phyloP scores from a whole-genome alignment of 2,329 filamentous ascomycete genomes.

The Alternaria triticimaculans region DNA sequence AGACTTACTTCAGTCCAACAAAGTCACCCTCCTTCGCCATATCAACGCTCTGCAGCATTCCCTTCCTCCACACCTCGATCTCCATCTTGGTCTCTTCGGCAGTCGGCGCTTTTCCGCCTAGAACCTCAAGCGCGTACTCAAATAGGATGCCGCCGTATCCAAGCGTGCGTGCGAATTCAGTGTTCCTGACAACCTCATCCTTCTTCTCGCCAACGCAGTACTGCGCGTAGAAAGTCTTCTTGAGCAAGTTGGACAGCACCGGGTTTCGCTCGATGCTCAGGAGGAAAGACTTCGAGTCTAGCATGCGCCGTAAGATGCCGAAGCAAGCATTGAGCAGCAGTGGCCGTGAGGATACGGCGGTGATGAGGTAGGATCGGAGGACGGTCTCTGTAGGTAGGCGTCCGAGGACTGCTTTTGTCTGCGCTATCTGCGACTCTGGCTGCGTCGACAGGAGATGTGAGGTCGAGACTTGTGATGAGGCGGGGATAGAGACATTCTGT shows the following conservation, averaged over 20 bases:
- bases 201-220: slow-evolving; percentile 85
- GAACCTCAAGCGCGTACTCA: slow-evolving; percentile 82
- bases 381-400: slow-evolving; percentile 71
- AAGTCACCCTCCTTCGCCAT: slow-evolving; percentile 60
- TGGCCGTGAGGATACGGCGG: slow-evolving; percentile 72
- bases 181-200: slow-evolving; percentile 67
- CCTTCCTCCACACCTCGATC: slow-evolving; percentile 73
- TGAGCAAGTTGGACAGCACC: slow-evolving; percentile 72
- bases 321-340: slow-evolving; percentile 74
- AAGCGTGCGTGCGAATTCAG: slow-evolving; percentile 72
- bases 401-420: slow-evolving; percentile 58
- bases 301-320: slow-evolving; percentile 70
- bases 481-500: slow-evolving; percentile 37
- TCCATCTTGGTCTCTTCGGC: slow-evolving; percentile 64
- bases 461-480: slow-evolving; percentile 21
- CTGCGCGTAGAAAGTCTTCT: slow-evolving; percentile 86
- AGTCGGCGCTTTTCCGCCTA: slow-evolving; percentile 66
- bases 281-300: slow-evolving; percentile 69
- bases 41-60: slow-evolving; percentile 75
- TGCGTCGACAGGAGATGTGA: slow-evolving; percentile 28
- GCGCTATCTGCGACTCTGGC: slow-evolving; percentile 15
- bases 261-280: slow-evolving; percentile 79
- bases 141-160: slow-evolving; percentile 86
- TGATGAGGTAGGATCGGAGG: slow-evolving; percentile 73
- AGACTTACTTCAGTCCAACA: slow-evolving; percentile 59